A percentile compares a stretch with the other conserved stretches of the same genome.
Evolutionary conservation across 1,284 basidiomycete species (phyloP).

Genomic region (Rhodotorula sp.): DNA sequence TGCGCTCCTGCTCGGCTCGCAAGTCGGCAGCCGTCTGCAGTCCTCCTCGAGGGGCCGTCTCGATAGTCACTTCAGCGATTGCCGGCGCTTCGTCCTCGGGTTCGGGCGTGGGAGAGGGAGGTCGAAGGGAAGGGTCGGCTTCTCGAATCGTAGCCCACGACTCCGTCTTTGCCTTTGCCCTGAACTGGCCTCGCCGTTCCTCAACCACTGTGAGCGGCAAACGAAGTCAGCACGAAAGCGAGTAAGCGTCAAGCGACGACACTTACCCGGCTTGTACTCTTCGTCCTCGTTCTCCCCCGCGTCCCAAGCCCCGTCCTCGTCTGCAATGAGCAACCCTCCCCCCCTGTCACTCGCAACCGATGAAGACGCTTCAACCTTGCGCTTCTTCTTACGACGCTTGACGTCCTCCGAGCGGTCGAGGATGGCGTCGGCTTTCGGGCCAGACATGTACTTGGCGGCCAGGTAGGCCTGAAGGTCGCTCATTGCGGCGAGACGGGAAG

Average conservation of each 20-base stretch:
- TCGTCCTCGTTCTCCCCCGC: constrained; percentile 48
- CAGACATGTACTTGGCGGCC: constrained; percentile 79
- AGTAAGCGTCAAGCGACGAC: not conserved
- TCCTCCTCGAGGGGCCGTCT: constrained; percentile 58
- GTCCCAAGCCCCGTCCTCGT: constrained; percentile 48
- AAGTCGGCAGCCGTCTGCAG: constrained; percentile 63
- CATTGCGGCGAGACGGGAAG: constrained; percentile 32
- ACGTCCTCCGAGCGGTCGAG: constrained; percentile 58
- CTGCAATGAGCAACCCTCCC: constrained; percentile 47
- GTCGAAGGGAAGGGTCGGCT: constrained; percentile 14
- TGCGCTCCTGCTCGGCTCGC: constrained; percentile 46
- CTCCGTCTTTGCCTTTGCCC: constrained; percentile 24
- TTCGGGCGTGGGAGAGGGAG: constrained; percentile 26
- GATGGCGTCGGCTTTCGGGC: constrained; percentile 94
- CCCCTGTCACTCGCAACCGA: constrained; percentile 11
- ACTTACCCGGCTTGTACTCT: constrained; percentile 51
- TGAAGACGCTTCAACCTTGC: constrained; percentile 54
- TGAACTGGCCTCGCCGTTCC: constrained; percentile 35
- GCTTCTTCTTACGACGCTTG: constrained; percentile 62
- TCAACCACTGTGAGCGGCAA: constrained; percentile 25
- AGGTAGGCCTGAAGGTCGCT: constrained; percentile 55
- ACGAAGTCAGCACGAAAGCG: not conserved
- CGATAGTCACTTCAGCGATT: constrained; percentile 33
- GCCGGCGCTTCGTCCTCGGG: constrained; percentile 41
- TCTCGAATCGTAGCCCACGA: constrained; percentile 35